Percentiles rank a stretch among this genome's conserved stretches.
phyloP scores from a whole-genome alignment of 1,284 basidiomycete genomes.

The Lignosus rhinocerotis region DNA sequence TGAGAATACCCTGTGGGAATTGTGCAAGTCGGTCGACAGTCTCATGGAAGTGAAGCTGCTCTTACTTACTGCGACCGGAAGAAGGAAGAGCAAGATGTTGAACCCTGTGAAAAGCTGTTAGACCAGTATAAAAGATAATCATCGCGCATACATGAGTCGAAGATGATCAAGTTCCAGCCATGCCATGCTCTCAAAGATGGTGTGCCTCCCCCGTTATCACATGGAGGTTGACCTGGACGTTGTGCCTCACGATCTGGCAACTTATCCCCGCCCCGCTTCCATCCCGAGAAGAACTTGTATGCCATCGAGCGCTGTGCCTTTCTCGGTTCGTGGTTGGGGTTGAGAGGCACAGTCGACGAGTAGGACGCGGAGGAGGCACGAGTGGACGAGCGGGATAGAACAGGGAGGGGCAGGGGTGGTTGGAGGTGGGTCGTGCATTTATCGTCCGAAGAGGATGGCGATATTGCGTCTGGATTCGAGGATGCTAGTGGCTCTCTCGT shows the following conservation, averaged over 20 bases:
- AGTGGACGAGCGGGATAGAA: slow-evolving; percentile 25
- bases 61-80: slow-evolving; percentile 60
- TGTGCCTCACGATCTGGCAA: slow-evolving; percentile 20
- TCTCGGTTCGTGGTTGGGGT: slow-evolving; percentile 14
- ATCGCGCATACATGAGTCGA: slow-evolving; percentile 45
- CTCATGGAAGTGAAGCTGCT: neutral
- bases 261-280: slow-evolving; percentile 18
- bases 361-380: slow-evolving; percentile 27
- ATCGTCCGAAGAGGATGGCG: slow-evolving; percentile 21
- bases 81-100: slow-evolving; percentile 57
- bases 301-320: slow-evolving; percentile 14
- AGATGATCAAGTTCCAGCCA: slow-evolving; percentile 57
- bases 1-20: slow-evolving; percentile 58
- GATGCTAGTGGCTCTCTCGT: slow-evolving; percentile 23
- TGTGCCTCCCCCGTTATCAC: slow-evolving; percentile 13
- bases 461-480: slow-evolving; percentile 14
- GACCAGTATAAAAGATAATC: neutral
- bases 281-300: slow-evolving; percentile 23
- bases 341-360: slow-evolving; percentile 29
- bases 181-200: slow-evolving; percentile 28
- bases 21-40: slow-evolving; percentile 1
- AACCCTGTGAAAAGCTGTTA: slow-evolving; percentile 48
- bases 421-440: slow-evolving; percentile 17
- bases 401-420: slow-evolving; percentile 18
- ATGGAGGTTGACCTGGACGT: slow-evolving; percentile 11